phyloP scores from a whole-genome alignment of 495 filamentous ascomycete species.

The Delitschia confertaspora region DNA sequence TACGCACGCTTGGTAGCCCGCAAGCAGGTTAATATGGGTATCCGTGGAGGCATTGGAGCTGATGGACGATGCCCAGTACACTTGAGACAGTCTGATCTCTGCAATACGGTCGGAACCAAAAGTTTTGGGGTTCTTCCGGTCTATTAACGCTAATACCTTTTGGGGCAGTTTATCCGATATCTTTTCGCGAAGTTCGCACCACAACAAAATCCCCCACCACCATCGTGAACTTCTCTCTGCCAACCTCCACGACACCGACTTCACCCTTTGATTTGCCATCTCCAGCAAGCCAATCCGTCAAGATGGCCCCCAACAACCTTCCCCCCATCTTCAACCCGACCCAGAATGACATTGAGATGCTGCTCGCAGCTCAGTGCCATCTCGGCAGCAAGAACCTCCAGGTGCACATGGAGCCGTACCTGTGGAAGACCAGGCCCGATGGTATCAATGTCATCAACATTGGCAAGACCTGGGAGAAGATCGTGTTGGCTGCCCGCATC shows the following conservation, averaged over 20 bases:
- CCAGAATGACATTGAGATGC: constrained; percentile 93
- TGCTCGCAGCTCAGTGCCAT: constrained; percentile 91
- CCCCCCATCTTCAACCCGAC: constrained; percentile 83
- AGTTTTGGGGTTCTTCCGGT: constrained; percentile 7
- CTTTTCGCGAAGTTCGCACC: constrained; percentile 26
- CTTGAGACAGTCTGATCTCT: no score
- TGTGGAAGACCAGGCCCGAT: constrained; percentile 97
- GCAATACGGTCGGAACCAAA: background rate
- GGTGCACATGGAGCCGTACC: constrained; percentile 98
- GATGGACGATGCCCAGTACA: constrained; percentile 1
- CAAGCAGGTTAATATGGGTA: constrained; percentile 54
- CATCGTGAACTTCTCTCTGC: constrained; percentile 31
- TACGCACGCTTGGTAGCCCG: constrained; percentile 53
- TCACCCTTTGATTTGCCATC: background rate
- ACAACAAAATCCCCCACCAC: constrained; percentile 33
- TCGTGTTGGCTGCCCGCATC: constrained; percentile 94
- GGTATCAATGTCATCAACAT: constrained; percentile 98
- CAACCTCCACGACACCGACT: constrained; percentile 1
- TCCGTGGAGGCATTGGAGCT: constrained; percentile 63
- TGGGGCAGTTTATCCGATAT: constrained; percentile 2
- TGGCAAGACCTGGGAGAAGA: constrained; percentile 99
- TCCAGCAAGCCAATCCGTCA: constrained; percentile 46
- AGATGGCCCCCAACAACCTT: constrained; percentile 89
- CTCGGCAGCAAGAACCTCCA: constrained; percentile 98
- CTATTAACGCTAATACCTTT: background rate